Evolutionary conservation across 2,329 filamentous ascomycete species (phyloP).

Genomic region (Neonectria magnoliae): DNA sequence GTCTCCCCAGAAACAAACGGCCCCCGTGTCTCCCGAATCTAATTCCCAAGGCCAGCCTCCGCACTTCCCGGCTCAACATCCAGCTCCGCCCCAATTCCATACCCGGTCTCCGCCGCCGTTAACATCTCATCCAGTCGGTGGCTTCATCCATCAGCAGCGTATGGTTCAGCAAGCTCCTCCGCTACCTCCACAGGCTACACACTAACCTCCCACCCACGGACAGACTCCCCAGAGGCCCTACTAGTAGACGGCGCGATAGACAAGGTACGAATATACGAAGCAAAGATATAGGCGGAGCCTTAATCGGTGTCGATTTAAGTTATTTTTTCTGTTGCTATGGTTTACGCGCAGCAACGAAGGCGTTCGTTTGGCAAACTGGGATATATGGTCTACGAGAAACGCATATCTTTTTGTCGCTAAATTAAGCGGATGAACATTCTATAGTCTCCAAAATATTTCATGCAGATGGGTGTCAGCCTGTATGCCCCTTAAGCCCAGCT

Average conservation of each 20-base stretch:
- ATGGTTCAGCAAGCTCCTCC: not conserved
- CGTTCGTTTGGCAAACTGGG: not conserved
- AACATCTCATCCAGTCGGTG: not conserved
- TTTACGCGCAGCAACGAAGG: too few species aligned
- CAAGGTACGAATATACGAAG: too few species aligned
- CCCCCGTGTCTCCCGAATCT: not conserved
- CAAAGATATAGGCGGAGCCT: not conserved
- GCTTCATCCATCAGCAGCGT: not conserved
- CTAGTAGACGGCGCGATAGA: not conserved
- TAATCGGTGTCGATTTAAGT: not conserved
- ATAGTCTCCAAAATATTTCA: not conserved
- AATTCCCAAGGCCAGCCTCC: not conserved
- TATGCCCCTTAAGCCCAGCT: not conserved
- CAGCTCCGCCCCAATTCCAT: not conserved
- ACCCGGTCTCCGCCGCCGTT: not conserved
- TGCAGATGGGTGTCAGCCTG: not conserved
- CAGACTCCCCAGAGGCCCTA: not conserved
- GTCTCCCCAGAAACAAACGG: constrained; percentile 1
- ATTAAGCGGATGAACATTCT: not conserved
- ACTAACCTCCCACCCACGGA: too few species aligned
- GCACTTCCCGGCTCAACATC: not conserved
- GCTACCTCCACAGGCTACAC: not conserved
- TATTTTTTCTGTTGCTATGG: not conserved
- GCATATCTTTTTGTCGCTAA: not conserved
- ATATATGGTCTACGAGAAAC: not conserved